phyloP scores from a whole-genome alignment of 2,329 filamentous ascomycete species.

The Basipetospora chlamydospora region DNA sequence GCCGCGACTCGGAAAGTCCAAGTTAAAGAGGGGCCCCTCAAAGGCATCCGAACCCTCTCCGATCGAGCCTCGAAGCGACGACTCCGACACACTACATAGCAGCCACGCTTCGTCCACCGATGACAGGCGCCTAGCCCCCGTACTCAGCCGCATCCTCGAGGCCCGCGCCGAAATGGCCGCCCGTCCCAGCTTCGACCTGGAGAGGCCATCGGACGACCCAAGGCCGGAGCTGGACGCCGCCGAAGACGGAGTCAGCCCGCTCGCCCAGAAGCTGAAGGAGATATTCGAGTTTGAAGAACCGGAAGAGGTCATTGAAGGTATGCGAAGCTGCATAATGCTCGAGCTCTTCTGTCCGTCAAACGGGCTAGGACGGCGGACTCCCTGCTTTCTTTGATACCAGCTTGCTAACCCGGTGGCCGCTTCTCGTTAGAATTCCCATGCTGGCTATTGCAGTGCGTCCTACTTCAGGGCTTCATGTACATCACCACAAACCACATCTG shows the following conservation, averaged over 20 bases:
- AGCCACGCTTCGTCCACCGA: too few relatives aligned
- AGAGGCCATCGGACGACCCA: slow-evolving; percentile 27
- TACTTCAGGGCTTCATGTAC: slow-evolving; percentile 92
- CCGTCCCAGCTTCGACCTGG: slow-evolving; percentile 42
- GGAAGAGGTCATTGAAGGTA: slow-evolving; percentile 72
- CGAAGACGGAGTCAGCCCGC: slow-evolving; percentile 29
- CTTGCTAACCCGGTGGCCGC: slow-evolving; percentile 6
- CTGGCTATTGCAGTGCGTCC: slow-evolving; percentile 80
- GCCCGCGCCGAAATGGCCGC: slow-evolving; percentile 50
- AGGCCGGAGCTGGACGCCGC: slow-evolving; percentile 16
- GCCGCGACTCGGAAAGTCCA: slow-evolving; percentile 27
- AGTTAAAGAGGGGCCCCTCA: slow-evolving; percentile 17
- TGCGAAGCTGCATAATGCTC: slow-evolving; percentile 9
- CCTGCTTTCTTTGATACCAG: too few relatives aligned
- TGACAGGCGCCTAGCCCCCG: slow-evolving; percentile 43
- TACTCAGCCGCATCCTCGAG: slow-evolving; percentile 67
- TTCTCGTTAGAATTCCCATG: slow-evolving; percentile 64
- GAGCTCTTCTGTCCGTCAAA: too few relatives aligned
- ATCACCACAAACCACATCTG: slow-evolving; percentile 87
- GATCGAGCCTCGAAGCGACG: slow-evolving; percentile 8
- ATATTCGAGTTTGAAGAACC: slow-evolving; percentile 72
- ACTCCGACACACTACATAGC: too few relatives aligned
- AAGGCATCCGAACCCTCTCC: slow-evolving; percentile 7
- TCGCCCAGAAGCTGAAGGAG: slow-evolving; percentile 61
- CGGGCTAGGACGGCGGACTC: too few relatives aligned